Base-by-base conservation (phyloP, 1,284 basidiomycete genomes). In the Jaminaea rosea region DNA sequence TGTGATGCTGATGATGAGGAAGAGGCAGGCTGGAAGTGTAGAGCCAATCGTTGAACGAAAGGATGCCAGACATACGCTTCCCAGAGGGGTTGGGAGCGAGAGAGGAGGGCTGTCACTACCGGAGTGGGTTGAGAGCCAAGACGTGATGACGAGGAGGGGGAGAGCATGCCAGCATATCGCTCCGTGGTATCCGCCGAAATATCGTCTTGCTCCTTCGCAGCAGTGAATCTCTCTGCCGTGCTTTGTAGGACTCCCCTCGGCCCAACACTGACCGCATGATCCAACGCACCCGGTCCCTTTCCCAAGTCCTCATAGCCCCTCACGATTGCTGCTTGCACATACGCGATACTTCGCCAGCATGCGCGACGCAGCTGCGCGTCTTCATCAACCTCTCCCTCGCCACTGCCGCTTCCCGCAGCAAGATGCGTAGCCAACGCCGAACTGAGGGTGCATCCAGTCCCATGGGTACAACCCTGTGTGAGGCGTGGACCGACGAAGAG, bases 391-490 rank as follows among this genome's bases (percentile, higher is more conserved):
- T n/a, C n/a, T n/a, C n/a, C n/a, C n/a, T n/a, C n/a, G n/a, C n/a
- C n/a, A n/a, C n/a, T n/a, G n/a, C n/a, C n/a, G n/a, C n/a, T n/a
- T 31, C 83, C 83, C 32, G 78, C 77, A 0, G 81, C 83, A 11
- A 90, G 76, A 21, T 79, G 79, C 47, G 83, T 84, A 1, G 86
- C 84, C 13, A 94, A 79, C 0, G 89, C 88, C 0, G 90, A 84
- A 34, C 84, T 86, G 8, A 96, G 78, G 0, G 92, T 96, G 72
- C 91, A 97, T 1, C 92, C 92, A 0, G 92, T 96, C 1, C 92
- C 92, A 69, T 96, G 92, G 0, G 91, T 72, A 3, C 63, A 60
- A 2, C 27, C 49, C 0, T 65, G 56, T 5, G 44, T 39, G 2
- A 70, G 41, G 13, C 55, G 46, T 3, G 63, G 62, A 31, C 64